Evolutionary conservation across 2,329 filamentous ascomycete genomes (phyloP).

Genomic region (Bipolaris bicolor): DNA sequence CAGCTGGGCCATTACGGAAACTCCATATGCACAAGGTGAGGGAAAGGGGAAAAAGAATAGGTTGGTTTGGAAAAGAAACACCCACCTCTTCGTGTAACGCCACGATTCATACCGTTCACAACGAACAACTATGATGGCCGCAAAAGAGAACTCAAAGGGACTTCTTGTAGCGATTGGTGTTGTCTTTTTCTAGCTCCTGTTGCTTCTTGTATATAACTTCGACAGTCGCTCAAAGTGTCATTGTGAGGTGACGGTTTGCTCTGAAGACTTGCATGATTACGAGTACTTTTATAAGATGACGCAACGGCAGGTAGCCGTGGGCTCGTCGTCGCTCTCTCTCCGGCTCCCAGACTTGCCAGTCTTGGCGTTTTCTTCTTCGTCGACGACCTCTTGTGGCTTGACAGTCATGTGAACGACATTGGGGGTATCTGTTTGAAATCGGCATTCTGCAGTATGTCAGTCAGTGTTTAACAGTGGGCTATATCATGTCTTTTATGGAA

Average conservation of each 20-base stretch:
- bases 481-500: background rate
- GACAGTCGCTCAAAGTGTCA: background rate
- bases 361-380: slow-evolving; percentile 80
- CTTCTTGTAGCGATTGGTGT: background rate
- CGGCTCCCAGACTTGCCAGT: slow-evolving; percentile 62
- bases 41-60: slow-evolving; percentile 11
- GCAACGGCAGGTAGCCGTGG: slow-evolving; percentile 66
- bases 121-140: slow-evolving; percentile 9
- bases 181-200: background rate
- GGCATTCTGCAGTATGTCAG: slow-evolving; percentile 67
- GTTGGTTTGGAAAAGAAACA: slow-evolving; percentile 5
- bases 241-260: background rate
- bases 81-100: slow-evolving; percentile 10
- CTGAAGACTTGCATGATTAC: slow-evolving; percentile 1
- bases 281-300: slow-evolving; percentile 60
- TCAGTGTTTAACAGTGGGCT: background rate
- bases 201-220: slow-evolving; percentile 6
- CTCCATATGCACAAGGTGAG: slow-evolving; percentile 23
- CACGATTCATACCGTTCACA: slow-evolving; percentile 6
- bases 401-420: slow-evolving; percentile 97
- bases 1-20: slow-evolving; percentile 1
- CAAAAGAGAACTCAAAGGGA: background rate
- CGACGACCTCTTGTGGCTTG: slow-evolving; percentile 80
- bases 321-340: slow-evolving; percentile 62
- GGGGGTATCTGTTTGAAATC: slow-evolving; percentile 73